These are phyloP conservation scores for Macadamia tetraphylla DNA, from an alignment of 164 flowering plant species.

Conservation along the genomic window DNA sequence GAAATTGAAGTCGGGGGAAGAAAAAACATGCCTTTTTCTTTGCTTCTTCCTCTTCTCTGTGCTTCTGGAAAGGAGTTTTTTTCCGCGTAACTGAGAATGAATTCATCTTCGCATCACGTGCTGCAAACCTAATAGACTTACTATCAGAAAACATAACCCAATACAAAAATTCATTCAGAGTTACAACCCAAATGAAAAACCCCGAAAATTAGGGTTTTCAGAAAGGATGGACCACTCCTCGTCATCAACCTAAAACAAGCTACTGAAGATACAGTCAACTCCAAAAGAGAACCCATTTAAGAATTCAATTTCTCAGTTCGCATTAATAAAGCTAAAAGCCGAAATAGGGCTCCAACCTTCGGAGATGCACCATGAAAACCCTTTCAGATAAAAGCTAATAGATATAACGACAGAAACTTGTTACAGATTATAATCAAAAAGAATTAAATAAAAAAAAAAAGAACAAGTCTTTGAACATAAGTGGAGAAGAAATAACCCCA, in stretches of 20 bases:
- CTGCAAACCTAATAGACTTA: conserved; percentile 14
- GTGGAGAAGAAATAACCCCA: no score
- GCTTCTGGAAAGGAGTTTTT: conserved; percentile 96
- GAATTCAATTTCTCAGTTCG: background rate
- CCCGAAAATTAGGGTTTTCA: background rate
- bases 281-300: background rate
- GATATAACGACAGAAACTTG: background rate
- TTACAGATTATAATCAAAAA: no score
- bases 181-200: background rate
- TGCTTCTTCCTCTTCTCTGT: conserved; percentile 97
- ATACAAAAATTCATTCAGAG: background rate
- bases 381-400: background rate
- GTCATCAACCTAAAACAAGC: background rate
- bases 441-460: background rate
- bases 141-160: background rate
- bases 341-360: conserved; percentile 1
- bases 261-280: background rate
- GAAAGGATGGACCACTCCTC: background rate
- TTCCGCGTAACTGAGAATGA: conserved; percentile 80
- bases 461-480: no score
- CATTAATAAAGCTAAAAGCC: background rate
- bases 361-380: background rate
- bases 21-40: conserved; percentile 69
- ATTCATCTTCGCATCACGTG: conserved; percentile 48
- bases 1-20: background rate